Evolutionary conservation across 805 yeast species (phyloP).

Genomic region (Saccharomycopsis fodiens): DNA sequence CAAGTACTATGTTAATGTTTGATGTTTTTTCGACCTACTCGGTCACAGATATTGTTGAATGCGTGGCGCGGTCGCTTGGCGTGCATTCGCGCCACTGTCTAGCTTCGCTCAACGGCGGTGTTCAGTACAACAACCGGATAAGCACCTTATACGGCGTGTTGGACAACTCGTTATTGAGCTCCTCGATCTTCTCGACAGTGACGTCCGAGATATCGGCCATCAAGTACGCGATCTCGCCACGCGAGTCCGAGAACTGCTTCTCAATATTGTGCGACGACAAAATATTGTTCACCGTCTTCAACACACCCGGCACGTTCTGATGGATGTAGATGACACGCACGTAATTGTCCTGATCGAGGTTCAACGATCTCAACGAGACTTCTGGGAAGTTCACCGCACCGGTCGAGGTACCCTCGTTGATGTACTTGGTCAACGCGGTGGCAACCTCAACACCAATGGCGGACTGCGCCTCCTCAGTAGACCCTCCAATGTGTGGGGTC

Average conservation of each 20-base stretch:
- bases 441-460: slow-evolving; percentile 97
- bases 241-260: slow-evolving; percentile 96
- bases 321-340: slow-evolving; percentile 95
- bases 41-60: too few relatives aligned
- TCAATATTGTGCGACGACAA: slow-evolving; percentile 92
- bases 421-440: slow-evolving; percentile 76
- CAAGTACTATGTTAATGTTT: not conserved
- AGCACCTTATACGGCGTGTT: slow-evolving; percentile 85
- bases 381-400: slow-evolving; percentile 99
- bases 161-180: slow-evolving; percentile 76
- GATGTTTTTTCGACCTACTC: not conserved
- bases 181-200: slow-evolving; percentile 70
- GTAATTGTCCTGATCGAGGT: slow-evolving; percentile 76
- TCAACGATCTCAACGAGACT: slow-evolving; percentile 81
- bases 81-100: too few relatives aligned
- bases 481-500: slow-evolving; percentile 98
- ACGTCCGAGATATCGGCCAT: slow-evolving; percentile 96
- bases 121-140: slow-evolving; percentile 79
- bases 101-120: too few relatives aligned
- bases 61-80: too few relatives aligned
- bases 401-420: slow-evolving; percentile 89
- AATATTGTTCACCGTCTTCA: slow-evolving; percentile 94
- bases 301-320: slow-evolving; percentile 97
- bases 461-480: slow-evolving; percentile 97
- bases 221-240: slow-evolving; percentile 92